These are phyloP conservation scores for Cucurbita moschata DNA, from an alignment of 306 rosid species.

Conservation along the genomic window DNA sequence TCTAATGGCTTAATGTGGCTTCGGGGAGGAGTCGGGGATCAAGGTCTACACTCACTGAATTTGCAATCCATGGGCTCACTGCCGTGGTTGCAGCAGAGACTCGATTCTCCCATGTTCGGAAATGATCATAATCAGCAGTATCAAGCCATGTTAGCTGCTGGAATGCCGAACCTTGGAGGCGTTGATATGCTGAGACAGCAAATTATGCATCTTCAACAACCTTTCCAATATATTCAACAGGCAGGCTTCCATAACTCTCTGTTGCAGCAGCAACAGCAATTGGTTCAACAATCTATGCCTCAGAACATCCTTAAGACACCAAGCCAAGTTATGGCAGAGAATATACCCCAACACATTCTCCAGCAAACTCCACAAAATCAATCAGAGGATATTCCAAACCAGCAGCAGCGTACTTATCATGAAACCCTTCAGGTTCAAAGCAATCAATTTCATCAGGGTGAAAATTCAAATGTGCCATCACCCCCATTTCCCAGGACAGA, in stretches of 20 bases:
- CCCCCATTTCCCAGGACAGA: conserved; percentile 47
- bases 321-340: conserved; percentile 35
- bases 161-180: conserved; percentile 49
- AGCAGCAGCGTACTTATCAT: conserved; percentile 41
- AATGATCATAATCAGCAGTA: conserved; percentile 56
- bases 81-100: conserved; percentile 80
- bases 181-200: conserved; percentile 61
- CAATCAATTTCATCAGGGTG: conserved; percentile 60
- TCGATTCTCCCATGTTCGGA: conserved; percentile 49
- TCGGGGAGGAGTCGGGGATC: conserved; percentile 57
- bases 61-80: conserved; percentile 53
- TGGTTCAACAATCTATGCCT: conserved; percentile 38
- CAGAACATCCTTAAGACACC: conserved; percentile 46
- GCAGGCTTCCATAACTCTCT: conserved; percentile 34
- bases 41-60: conserved; percentile 43
- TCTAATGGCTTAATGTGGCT: conserved; percentile 69
- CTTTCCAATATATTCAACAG: conserved; percentile 56
- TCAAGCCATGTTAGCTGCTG: conserved; percentile 68
- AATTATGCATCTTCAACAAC: conserved; percentile 61
- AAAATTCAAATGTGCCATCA: conserved; percentile 45
- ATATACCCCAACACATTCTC: conserved; percentile 42
- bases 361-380: conserved; percentile 42
- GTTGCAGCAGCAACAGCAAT: conserved; percentile 39
- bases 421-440: conserved; percentile 33
- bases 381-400: conserved; percentile 31